Conservation (phyloP, 768 basidiomycete species). For the Phanerochaete carnosa region DNA sequence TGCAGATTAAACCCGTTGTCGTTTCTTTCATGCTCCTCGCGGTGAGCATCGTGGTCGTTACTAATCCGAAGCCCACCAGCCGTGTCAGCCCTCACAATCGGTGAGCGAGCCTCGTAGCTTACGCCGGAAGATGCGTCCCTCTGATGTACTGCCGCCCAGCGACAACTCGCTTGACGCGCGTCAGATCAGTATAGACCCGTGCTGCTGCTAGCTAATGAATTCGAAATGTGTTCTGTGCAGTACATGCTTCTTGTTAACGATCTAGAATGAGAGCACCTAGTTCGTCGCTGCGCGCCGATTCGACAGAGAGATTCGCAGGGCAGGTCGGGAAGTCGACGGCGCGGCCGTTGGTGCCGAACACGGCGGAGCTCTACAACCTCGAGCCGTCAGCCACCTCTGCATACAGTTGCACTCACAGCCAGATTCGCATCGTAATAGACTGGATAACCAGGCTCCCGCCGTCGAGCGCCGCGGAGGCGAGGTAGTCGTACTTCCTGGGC, state of each 20-base stretch:
- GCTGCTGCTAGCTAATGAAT: neutral
- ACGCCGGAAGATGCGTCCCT: neutral
- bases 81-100: neutral
- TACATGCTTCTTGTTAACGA: neutral
- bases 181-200: neutral
- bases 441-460: conserved; percentile 47
- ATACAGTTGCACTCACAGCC: neutral
- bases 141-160: neutral
- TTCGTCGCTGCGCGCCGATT: conserved; percentile 32
- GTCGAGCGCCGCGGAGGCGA: conserved; percentile 46
- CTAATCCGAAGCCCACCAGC: neutral
- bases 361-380: conserved; percentile 28
- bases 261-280: neutral
- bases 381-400: neutral
- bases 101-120: neutral
- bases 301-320: conserved; percentile 34
- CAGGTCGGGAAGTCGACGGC: conserved; percentile 43
- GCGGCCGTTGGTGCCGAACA: conserved; percentile 40
- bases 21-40: neutral
- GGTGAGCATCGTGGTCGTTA: neutral
- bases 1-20: neutral
- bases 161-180: neutral
- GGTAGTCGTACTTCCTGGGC: conserved; percentile 50
- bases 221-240: neutral
- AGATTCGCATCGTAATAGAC: conserved; percentile 39